These are phyloP conservation scores for Phoma sp. DNA, from an alignment of 2,329 filamentous ascomycete species.

Conservation along the genomic window DNA sequence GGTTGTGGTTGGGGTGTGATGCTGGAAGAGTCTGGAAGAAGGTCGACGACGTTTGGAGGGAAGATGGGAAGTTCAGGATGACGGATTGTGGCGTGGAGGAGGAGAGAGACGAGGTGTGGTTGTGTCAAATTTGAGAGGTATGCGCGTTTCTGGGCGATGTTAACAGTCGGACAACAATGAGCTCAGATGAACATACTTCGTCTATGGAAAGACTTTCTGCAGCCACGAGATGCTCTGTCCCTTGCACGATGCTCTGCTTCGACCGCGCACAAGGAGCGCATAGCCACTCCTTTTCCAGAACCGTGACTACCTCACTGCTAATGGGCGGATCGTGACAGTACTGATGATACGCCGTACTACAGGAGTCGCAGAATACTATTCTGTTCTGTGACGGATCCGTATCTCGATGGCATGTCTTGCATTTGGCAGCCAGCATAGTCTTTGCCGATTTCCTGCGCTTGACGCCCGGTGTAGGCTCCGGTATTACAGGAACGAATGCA, in stretches of 20 bases:
- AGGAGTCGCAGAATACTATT: slow-evolving; percentile 86
- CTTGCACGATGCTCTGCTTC: slow-evolving; percentile 39
- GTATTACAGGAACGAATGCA: slow-evolving; percentile 64
- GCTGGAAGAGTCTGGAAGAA: slow-evolving; percentile 28
- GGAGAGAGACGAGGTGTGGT: slow-evolving; percentile 67
- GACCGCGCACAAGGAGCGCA: slow-evolving; percentile 65
- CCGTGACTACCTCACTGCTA: slow-evolving; percentile 69
- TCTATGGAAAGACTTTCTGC: slow-evolving; percentile 51
- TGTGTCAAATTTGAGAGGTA: slow-evolving; percentile 69
- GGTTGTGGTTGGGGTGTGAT: slow-evolving; percentile 21
- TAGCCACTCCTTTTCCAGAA: slow-evolving; percentile 73
- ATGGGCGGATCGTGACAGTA: slow-evolving; percentile 80
- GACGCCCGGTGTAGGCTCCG: slow-evolving; percentile 55
- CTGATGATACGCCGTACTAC: slow-evolving; percentile 81
- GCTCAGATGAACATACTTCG: slow-evolving; percentile 45
- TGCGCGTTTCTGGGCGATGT: slow-evolving; percentile 59
- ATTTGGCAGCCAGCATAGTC: slow-evolving; percentile 62
- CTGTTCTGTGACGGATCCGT: slow-evolving; percentile 75
- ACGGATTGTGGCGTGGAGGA: slow-evolving; percentile 66
- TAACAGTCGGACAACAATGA: not conserved
- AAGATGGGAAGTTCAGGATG: slow-evolving; percentile 73
- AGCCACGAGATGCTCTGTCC: slow-evolving; percentile 48
- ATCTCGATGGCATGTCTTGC: slow-evolving; percentile 74
- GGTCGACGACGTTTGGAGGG: slow-evolving; percentile 43
- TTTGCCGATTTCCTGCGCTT: slow-evolving; percentile 66